phyloP scores from a whole-genome alignment of 192 early-diverging fungal genomes.

The Geosiphon pyriformis region DNA sequence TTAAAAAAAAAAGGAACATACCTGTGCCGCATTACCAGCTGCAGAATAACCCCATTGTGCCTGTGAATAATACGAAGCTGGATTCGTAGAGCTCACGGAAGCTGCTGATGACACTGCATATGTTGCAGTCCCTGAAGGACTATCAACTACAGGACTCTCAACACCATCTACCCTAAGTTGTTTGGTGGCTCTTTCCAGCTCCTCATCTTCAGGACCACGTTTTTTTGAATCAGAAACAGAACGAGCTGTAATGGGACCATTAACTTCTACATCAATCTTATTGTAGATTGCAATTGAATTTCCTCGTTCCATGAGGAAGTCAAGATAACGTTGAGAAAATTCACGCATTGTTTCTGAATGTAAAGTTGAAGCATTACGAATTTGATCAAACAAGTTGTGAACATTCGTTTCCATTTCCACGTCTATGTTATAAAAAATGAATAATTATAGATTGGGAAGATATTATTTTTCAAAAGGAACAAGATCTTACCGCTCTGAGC shows the following conservation, averaged over 20 bases:
- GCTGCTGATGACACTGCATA: neutral
- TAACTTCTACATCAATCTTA: constrained; percentile 42
- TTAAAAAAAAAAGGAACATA: too few relatives aligned
- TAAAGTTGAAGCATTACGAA: constrained; percentile 38
- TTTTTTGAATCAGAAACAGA: constrained; percentile 33
- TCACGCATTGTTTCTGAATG: constrained; percentile 49
- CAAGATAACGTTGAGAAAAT: constrained; percentile 50
- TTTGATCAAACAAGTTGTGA: constrained; percentile 43
- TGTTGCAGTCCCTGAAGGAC: neutral
- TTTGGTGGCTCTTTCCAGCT: constrained; percentile 6
- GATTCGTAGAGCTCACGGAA: neutral
- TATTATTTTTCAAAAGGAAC: neutral
- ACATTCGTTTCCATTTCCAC: constrained; percentile 37
- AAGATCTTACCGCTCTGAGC: constrained; percentile 42
- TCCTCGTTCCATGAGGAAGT: constrained; percentile 51
- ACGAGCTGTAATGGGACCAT: constrained; percentile 24
- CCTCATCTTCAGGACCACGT: constrained; percentile 29
- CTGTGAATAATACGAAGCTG: constrained; percentile 19
- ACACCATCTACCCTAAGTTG: constrained; percentile 19
- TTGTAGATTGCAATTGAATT: constrained; percentile 39
- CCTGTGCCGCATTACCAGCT: neutral
- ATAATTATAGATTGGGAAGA: neutral
- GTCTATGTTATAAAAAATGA: constrained; percentile 27
- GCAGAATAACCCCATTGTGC: constrained; percentile 18
- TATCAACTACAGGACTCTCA: neutral